Evolutionary conservation across 2,329 filamentous ascomycete species (phyloP).

Genomic region (Purpureocillium lavendulum): DNA sequence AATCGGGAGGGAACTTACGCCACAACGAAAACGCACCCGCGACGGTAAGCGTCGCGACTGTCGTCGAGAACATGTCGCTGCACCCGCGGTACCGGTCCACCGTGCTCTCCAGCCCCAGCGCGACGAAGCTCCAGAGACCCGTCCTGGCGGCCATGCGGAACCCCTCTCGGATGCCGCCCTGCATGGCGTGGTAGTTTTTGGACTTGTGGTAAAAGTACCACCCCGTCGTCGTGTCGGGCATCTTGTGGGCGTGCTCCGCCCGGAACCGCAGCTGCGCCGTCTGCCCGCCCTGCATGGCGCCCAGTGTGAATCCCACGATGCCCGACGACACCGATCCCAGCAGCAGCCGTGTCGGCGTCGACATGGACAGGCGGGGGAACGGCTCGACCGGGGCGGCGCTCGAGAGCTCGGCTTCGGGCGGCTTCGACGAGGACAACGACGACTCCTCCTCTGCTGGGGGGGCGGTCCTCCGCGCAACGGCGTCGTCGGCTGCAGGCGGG

Average conservation of each 20-base stretch:
- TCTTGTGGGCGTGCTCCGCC: conserved; percentile 91
- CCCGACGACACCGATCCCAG: conserved; percentile 57
- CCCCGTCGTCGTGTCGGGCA: conserved; percentile 71
- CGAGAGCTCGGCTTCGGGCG: conserved; percentile 1
- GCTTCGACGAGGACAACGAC: not conserved
- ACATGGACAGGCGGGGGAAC: conserved; percentile 49
- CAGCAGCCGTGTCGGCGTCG: conserved; percentile 56
- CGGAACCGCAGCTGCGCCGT: conserved; percentile 76
- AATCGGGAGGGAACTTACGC: conserved; percentile 50
- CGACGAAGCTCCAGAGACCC: conserved; percentile 63
- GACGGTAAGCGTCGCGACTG: conserved; percentile 74
- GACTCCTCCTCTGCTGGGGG: too few relatives aligned
- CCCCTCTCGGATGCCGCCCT: conserved; percentile 72
- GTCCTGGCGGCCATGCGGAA: conserved; percentile 64
- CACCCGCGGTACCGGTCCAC: conserved; percentile 55
- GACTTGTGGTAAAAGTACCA: conserved; percentile 99
- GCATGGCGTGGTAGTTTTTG: conserved; percentile 84
- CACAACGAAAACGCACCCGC: conserved; percentile 81
- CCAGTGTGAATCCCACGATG: conserved; percentile 60
- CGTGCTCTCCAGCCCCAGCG: conserved; percentile 76
- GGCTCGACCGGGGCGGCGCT: conserved; percentile 13
- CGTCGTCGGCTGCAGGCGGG: too few relatives aligned
- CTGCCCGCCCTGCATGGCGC: conserved; percentile 63
- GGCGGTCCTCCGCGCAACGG: too few relatives aligned
- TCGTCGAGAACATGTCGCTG: conserved; percentile 72